A percentile compares a stretch with the other conserved stretches of the same genome.
phyloP scores from a whole-genome alignment of 352 stramenopile genomes.

The Pythium pyrilobum region DNA sequence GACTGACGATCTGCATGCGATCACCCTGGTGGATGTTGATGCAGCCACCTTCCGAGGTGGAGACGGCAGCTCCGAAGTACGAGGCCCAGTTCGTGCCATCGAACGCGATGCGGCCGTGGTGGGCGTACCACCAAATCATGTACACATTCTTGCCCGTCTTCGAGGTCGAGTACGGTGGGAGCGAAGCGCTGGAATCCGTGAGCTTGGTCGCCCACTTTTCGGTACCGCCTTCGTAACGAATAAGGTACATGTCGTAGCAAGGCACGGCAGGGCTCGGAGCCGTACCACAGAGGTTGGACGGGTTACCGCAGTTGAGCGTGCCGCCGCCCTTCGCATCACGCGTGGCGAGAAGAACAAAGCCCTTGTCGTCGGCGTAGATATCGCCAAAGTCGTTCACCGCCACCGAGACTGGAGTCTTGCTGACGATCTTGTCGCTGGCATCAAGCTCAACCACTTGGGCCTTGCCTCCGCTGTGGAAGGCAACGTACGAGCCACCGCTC shows the following conservation, averaged over 20 bases:
- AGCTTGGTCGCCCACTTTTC: slow-evolving; percentile 57
- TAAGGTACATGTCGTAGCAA: slow-evolving; percentile 64
- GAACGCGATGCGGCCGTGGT: slow-evolving; percentile 53
- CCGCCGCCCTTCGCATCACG: slow-evolving; percentile 42
- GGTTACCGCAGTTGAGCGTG: slow-evolving; percentile 56
- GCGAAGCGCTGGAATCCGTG: slow-evolving; percentile 37
- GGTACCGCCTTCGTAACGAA: slow-evolving; percentile 40
- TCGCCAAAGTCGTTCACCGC: slow-evolving; percentile 52
- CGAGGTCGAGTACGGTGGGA: slow-evolving; percentile 46
- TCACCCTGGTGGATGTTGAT: slow-evolving; percentile 72
- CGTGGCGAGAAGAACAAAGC: slow-evolving; percentile 48
- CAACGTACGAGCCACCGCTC: slow-evolving; percentile 36
- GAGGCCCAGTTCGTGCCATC: slow-evolving; percentile 58
- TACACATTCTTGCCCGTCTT: slow-evolving; percentile 42
- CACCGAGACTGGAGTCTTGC: slow-evolving; percentile 23
- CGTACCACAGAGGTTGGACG: slow-evolving; percentile 42
- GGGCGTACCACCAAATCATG: slow-evolving; percentile 71
- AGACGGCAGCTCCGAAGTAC: slow-evolving; percentile 57
- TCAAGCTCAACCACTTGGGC: slow-evolving; percentile 45
- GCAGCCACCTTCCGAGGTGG: slow-evolving; percentile 43
- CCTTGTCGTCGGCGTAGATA: slow-evolving; percentile 46
- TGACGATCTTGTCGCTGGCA: slow-evolving; percentile 38
- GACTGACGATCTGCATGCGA: slow-evolving; percentile 57
- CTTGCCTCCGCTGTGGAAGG: slow-evolving; percentile 45
- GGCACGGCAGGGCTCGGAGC: slow-evolving; percentile 30